Evolutionary conservation across 345 rosid genomes (phyloP), one percentile per base, ranked within the genome.

Genomic region (Arabidopsis arenosa): DNA sequence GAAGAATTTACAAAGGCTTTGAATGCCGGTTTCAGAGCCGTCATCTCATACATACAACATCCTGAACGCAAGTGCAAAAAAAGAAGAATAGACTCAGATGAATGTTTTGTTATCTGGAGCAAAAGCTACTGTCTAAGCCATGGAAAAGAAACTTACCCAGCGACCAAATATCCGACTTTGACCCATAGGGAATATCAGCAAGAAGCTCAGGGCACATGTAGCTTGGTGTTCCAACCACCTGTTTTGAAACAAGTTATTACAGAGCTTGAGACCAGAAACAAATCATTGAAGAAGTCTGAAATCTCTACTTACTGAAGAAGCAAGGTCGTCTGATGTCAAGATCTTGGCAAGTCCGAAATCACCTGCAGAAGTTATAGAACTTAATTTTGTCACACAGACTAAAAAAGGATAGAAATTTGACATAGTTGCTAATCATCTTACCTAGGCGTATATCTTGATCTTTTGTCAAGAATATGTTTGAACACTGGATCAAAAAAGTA

Each of bases 151-250:
- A 75, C 85, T 83, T 82, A 82, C 99, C 99, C 15, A 96, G 78
- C 58, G 98, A 96, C 99, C 98, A 96, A 66, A 96, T 91, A 76
- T 96, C 99, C 10, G 99, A 96, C 82, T 96, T 96, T 62, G 97
- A 85, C 68, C 98, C 99, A 35, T 96, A 96, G 4, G 99, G 99
- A 76, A 96, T 96, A 82, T 96, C 99, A 74, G 98, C 97, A 76
- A 96, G 97, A 79, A 96, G 98, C 86, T 96, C 99, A 7, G 99
- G 99, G 70, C 99, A 95, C 99, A 95, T 95, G 74, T 95, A 95
- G 83, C 98, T 95, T 11, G 99, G 99, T 48, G 99, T 95, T 80
- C 99, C 99, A 61, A 95, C 99, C 33, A 95, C 99, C 99, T 92
- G 79, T 56, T 83, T 73, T 39, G 18, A 35, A 63, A 66, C 5